phyloP scores from a whole-genome alignment of 352 stramenopile genomes.

The Pythium dissimile region DNA sequence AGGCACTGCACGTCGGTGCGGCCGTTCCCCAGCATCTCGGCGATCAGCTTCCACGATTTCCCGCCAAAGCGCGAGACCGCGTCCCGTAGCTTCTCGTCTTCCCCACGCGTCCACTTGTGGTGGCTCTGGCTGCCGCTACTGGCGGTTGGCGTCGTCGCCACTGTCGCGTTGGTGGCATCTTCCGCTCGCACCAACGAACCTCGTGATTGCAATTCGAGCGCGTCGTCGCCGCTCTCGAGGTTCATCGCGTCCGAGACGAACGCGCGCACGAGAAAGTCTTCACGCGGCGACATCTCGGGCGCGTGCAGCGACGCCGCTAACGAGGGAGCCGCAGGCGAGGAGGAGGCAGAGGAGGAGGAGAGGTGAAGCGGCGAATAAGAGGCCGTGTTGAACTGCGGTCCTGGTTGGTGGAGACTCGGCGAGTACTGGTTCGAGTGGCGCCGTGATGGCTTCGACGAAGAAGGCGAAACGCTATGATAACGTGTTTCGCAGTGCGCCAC shows the following conservation, averaged over 20 bases:
- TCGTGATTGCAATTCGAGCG: neutral
- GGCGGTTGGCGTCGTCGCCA: constrained; percentile 13
- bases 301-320: constrained; percentile 20
- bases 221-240: constrained; percentile 23
- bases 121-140: constrained; percentile 14
- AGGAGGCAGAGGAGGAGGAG: too few species aligned
- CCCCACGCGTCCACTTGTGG: constrained; percentile 86
- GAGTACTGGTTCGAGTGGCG: constrained; percentile 18
- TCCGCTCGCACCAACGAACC: too few species aligned
- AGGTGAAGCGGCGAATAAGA: neutral
- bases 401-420: constrained; percentile 15
- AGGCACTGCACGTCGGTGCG: constrained; percentile 93
- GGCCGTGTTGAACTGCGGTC: neutral
- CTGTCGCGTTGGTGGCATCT: too few species aligned
- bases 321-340: too few species aligned
- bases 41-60: constrained; percentile 95
- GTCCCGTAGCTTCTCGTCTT: constrained; percentile 87
- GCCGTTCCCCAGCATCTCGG: constrained; percentile 82
- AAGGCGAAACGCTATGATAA: neutral
- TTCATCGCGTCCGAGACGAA: constrained; percentile 61
- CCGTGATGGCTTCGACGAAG: too few species aligned
- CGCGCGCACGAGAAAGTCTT: constrained; percentile 69
- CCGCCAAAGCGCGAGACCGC: constrained; percentile 88
- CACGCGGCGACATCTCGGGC: constrained; percentile 52
- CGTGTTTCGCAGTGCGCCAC: neutral